phyloP scores from a whole-genome alignment of 164 flowering plant genomes.

The Stephania japonica region DNA sequence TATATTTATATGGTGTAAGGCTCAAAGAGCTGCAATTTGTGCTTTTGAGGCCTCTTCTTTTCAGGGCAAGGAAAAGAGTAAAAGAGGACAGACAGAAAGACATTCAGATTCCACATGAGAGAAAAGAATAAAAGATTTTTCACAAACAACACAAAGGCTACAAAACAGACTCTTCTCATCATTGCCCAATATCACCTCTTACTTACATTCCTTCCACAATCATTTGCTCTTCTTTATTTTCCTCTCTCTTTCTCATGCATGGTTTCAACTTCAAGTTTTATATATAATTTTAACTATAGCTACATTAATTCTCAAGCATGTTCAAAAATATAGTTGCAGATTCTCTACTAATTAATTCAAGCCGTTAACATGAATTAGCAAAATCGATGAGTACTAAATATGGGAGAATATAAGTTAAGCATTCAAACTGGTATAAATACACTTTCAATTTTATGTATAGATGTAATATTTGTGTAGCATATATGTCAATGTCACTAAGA shows the following conservation, averaged over 20 bases:
- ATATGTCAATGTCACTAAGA: not conserved
- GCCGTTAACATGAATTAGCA: not conserved
- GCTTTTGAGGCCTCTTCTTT: constrained; percentile 12
- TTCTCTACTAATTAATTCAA: not conserved
- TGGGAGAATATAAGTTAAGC: not conserved
- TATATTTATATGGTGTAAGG: not conserved
- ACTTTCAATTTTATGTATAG: too few species aligned
- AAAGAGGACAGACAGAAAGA: not conserved
- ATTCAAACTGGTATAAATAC: not conserved
- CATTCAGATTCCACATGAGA: constrained; percentile 11
- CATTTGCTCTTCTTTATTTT: not conserved
- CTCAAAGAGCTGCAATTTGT: constrained; percentile 13
- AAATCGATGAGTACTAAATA: not conserved
- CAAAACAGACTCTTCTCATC: constrained; percentile 5
- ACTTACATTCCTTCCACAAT: not conserved
- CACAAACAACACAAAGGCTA: not conserved
- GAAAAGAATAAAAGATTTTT: not conserved
- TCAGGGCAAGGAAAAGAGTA: constrained; percentile 6
- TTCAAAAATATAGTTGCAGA: not conserved
- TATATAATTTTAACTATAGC: not conserved
- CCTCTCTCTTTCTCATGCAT: not conserved
- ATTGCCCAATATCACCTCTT: constrained; percentile 8
- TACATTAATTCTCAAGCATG: not conserved
- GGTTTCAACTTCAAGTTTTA: not conserved
- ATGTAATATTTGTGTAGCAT: too few species aligned